Evolutionary conservation across 352 stramenopile species (phyloP).

Genomic region (Globisporangium viniferum): DNA sequence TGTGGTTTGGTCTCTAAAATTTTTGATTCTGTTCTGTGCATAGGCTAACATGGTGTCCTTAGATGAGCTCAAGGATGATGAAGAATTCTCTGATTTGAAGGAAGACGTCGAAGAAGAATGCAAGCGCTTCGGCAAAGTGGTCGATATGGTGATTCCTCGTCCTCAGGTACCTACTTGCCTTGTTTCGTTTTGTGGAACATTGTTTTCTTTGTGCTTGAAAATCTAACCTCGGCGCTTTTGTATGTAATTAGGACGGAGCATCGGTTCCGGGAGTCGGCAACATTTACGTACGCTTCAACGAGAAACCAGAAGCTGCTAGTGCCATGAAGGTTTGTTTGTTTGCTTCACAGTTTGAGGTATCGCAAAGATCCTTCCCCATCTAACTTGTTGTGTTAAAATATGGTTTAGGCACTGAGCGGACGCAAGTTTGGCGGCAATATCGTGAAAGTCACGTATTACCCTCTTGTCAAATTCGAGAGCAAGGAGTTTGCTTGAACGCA

Average conservation of each 20-base stretch:
- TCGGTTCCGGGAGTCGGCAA: constrained; percentile 61
- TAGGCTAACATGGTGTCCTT: constrained; percentile 85
- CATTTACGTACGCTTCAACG: constrained; percentile 79
- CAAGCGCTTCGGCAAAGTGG: constrained; percentile 79
- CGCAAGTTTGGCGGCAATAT: constrained; percentile 87
- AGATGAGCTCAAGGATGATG: constrained; percentile 83
- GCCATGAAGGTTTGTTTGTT: constrained; percentile 62
- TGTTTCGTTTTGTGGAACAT: background rate
- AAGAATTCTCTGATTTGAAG: constrained; percentile 84
- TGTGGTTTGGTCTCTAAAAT: background rate
- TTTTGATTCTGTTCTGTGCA: constrained; percentile 2
- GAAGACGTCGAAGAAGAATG: constrained; percentile 89
- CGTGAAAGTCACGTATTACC: constrained; percentile 79
- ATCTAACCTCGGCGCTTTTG: background rate
- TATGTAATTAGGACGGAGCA: constrained; percentile 46
- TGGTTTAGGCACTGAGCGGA: constrained; percentile 61
- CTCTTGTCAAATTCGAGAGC: constrained; percentile 69
- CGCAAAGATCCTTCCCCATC: background rate
- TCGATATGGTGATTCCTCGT: constrained; percentile 72
- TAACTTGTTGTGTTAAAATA: background rate
- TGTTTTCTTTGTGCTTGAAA: background rate
- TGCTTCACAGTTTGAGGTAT: background rate
- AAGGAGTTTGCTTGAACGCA: constrained; percentile 43
- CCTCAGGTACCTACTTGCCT: constrained; percentile 46
- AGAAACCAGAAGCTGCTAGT: constrained; percentile 48